Evolutionary conservation across 169 alveolate species (phyloP).

Genomic region (Eimeria brunetti): DNA sequence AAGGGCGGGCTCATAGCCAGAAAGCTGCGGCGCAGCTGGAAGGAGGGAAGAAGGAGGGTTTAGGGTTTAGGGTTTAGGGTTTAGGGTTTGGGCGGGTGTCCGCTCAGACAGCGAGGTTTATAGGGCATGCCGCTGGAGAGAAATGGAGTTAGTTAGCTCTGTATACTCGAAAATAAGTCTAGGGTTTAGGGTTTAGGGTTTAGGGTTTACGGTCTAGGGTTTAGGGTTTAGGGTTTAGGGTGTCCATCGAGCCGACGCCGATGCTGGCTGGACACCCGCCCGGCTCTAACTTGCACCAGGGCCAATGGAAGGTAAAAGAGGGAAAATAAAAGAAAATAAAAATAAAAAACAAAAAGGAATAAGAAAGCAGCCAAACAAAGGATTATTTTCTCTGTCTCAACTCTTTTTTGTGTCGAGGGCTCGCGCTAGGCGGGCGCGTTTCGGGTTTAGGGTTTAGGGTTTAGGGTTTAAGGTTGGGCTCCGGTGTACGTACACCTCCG

Average conservation of each 20-base stretch:
- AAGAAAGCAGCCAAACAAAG: neutral
- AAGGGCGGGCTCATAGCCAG: neutral
- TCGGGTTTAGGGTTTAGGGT: slow-evolving; percentile 16
- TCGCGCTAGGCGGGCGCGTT: too few species aligned
- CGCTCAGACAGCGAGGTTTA: too few species aligned
- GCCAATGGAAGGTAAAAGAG: too few species aligned
- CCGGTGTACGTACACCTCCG: neutral
- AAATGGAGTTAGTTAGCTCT: too few species aligned
- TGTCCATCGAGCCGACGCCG: neutral
- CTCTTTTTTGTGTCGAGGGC: too few species aligned
- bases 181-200: slow-evolving; percentile 12
- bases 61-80: slow-evolving; percentile 20
- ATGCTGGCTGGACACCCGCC: neutral
- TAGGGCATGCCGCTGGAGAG: too few species aligned
- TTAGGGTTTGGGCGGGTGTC: neutral
- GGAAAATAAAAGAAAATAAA: neutral
- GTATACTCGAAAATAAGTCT: too few species aligned
- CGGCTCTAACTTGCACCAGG: too few species aligned
- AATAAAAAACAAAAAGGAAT: neutral
- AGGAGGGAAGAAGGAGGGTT: neutral
- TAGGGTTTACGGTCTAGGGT: slow-evolving; percentile 1
- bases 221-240: neutral
- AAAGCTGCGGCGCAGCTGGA: neutral
- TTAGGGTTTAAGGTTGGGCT: slow-evolving; percentile 25
- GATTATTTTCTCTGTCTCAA: neutral